These are phyloP conservation scores for Ettlia oleoabundans DNA, from an alignment of 139 green algal species.

Conservation along the genomic window DNA sequence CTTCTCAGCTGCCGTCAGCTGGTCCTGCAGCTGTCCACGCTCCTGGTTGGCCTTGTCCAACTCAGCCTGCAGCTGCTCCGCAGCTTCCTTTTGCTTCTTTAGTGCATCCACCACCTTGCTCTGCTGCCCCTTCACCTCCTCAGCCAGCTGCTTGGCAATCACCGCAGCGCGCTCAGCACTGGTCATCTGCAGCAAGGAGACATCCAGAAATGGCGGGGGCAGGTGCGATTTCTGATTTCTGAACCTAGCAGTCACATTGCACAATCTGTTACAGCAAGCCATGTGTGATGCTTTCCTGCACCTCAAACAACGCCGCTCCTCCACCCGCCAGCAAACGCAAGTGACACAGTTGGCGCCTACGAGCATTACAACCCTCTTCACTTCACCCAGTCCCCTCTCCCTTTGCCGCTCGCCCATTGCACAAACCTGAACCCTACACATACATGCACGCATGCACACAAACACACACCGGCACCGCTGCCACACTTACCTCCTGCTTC, in stretches of 20 bases:
- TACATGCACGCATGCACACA: neutral
- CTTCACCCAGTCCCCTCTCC: too few species aligned
- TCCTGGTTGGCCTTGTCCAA: neutral
- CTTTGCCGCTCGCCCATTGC: too few species aligned
- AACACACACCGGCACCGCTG: neutral
- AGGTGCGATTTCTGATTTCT: neutral
- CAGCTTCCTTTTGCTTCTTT: neutral
- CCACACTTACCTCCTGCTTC: neutral
- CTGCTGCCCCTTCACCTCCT: neutral
- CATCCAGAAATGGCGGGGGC: neutral
- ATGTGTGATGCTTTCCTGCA: too few species aligned
- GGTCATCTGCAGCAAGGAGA: neutral
- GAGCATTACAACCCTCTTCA: too few species aligned
- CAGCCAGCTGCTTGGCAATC: neutral
- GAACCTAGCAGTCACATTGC: neutral
- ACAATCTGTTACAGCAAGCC: too few species aligned
- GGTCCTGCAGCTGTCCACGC: neutral
- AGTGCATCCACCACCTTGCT: neutral
- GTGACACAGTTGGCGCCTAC: too few species aligned
- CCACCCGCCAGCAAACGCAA: too few species aligned
- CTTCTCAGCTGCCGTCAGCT: neutral
- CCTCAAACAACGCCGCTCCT: too few species aligned
- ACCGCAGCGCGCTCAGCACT: neutral
- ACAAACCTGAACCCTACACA: neutral
- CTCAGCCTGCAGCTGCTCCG: neutral